Conservation (phyloP, 768 basidiomycete species). For the Lactarius sanguifluus region DNA sequence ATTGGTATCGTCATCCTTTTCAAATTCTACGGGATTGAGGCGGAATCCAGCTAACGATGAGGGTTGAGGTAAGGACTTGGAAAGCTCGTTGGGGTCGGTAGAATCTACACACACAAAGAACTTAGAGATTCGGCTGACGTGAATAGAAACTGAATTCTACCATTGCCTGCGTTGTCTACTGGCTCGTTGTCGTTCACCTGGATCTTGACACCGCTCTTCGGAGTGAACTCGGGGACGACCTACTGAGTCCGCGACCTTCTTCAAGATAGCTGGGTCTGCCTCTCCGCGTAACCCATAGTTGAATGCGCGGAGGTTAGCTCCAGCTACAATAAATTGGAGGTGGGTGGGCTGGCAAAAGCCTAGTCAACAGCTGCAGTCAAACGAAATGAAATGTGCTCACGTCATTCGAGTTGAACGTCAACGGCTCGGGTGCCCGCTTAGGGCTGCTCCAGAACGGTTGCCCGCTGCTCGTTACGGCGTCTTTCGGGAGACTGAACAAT, state of each 20-base stretch:
- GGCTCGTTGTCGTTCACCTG: constrained; percentile 94
- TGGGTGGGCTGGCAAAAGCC: constrained; percentile 64
- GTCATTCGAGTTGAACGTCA: constrained; percentile 82
- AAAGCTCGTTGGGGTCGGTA: constrained; percentile 50
- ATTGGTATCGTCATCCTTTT: constrained; percentile 98
- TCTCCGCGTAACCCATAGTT: constrained; percentile 97
- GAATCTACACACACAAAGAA: constrained; percentile 16
- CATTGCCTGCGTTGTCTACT: constrained; percentile 49
- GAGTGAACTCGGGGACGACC: constrained; percentile 89
- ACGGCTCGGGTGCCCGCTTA: constrained; percentile 91
- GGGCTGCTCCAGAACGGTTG: constrained; percentile 99
- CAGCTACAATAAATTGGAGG: constrained; percentile 85
- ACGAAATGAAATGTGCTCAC: constrained; percentile 48
- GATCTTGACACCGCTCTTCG: constrained; percentile 87
- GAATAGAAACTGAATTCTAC: constrained; percentile 31
- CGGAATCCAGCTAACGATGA: constrained; percentile 96
- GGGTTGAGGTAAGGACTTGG: constrained; percentile 78
- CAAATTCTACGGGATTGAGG: constrained; percentile 92
- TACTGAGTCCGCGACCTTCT: constrained; percentile 81
- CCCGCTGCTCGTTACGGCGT: constrained; percentile 85
- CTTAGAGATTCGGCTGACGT: not conserved
- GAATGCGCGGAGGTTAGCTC: constrained; percentile 94
- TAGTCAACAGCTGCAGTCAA: constrained; percentile 8
- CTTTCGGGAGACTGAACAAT: constrained; percentile 91
- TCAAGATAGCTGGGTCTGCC: constrained; percentile 74